phyloP scores from a whole-genome alignment of 768 basidiomycete genomes.

The Hericium rajendrae region DNA sequence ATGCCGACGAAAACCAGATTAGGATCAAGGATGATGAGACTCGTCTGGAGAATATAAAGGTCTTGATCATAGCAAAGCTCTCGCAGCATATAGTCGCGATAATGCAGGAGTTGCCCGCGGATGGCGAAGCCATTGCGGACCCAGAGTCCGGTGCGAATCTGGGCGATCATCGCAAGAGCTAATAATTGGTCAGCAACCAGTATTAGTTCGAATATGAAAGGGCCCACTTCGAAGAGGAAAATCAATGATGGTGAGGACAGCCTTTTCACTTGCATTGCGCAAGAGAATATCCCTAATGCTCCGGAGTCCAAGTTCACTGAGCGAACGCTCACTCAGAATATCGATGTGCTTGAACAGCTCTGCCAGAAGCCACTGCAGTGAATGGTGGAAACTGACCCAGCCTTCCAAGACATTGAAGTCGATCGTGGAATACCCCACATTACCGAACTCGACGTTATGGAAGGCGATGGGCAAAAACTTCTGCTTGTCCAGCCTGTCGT shows the following conservation, averaged over 20 bases:
- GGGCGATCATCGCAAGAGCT: slow-evolving; percentile 89
- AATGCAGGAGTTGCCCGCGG: slow-evolving; percentile 89
- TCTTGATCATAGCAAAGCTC: slow-evolving; percentile 97
- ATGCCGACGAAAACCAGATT: slow-evolving; percentile 74
- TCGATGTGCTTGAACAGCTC: slow-evolving; percentile 82
- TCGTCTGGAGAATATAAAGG: slow-evolving; percentile 80
- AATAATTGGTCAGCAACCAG: background rate
- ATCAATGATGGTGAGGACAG: slow-evolving; percentile 71
- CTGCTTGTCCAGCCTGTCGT: slow-evolving; percentile 54
- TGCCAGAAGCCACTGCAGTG: slow-evolving; percentile 82
- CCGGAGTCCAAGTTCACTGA: slow-evolving; percentile 41
- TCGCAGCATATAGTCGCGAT: slow-evolving; percentile 91
- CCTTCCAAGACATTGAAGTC: slow-evolving; percentile 72
- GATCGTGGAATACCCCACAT: slow-evolving; percentile 47
- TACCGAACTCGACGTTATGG: slow-evolving; percentile 61
- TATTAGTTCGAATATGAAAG: background rate
- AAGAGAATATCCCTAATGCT: slow-evolving; percentile 55
- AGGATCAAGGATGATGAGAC: slow-evolving; percentile 71
- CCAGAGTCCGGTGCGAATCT: slow-evolving; percentile 93
- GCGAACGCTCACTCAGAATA: slow-evolving; percentile 44
- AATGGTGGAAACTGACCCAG: slow-evolving; percentile 90
- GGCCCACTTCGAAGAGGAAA: slow-evolving; percentile 78
- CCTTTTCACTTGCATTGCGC: slow-evolving; percentile 53
- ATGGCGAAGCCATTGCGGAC: slow-evolving; percentile 96
- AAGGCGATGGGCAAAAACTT: slow-evolving; percentile 56